Evolutionary conservation across 257 asterid species (phyloP), one percentile per base, ranked within the genome.

Genomic region (Solanum tarapatanum): DNA sequence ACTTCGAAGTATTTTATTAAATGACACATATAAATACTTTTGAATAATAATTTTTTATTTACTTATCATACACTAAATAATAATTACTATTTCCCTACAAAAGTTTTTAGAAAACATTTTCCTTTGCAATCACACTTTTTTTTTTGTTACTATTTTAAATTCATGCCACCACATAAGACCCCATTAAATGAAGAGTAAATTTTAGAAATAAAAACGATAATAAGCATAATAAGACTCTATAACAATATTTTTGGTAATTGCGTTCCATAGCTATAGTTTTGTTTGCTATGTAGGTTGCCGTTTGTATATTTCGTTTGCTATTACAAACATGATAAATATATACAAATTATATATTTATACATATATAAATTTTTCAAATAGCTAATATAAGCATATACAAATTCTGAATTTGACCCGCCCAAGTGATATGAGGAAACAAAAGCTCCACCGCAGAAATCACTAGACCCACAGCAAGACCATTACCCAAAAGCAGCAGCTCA

Each of bases 401-500:
- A 5, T 51, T 5, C 9, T 16, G 0, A 51, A 51, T 51, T 51
- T 43, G 16, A 43, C 0, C 48, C 51, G 51, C 16, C 3, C 16
- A 43, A 51, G 23, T 51, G 9, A 6, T 51, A 55, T 55, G 66
- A 55, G 43, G 26, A 84, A 84, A 17, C 7, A 37, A 72, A 88
- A 82, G 7, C 87, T 86, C 87, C 8, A 2, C 90, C 90, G 86
- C 90, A 86, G 21, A 86, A 80, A 24, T 30, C 21, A 39, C 12
- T 5, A 26, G 23, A 77, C 36, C n/a, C 66, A 43, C 8, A 37
- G 51, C 64, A 43, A n/a, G 37, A 43, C 33, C 23, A 3, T 72
- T 41, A 84, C 51, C 83, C 39, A 73, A 58, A 48, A 41, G 4
- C 14, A 45, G 24, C 75, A 45, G 24, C 75, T 16, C 36, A 39